Conservation (phyloP, 192 early-diverging fungal species). For the Chytriomyces sp. region DNA sequence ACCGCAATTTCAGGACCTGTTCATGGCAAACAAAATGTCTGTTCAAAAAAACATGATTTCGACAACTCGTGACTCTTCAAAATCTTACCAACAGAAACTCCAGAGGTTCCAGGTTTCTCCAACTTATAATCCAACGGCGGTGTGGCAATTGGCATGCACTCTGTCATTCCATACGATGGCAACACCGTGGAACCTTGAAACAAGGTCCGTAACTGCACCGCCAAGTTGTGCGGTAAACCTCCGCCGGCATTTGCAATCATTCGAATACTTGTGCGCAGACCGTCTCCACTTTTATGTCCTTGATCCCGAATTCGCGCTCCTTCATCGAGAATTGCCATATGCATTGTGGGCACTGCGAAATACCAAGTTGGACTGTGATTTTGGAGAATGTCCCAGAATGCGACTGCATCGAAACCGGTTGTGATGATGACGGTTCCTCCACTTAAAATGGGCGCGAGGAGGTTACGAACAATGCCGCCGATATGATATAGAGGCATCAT, state of each 20-base stretch:
- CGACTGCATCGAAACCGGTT: constrained; percentile 38
- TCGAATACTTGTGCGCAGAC: constrained; percentile 28
- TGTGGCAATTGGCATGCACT: constrained; percentile 59
- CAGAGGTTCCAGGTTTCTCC: constrained; percentile 47
- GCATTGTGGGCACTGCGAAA: constrained; percentile 77
- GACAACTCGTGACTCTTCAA: background rate
- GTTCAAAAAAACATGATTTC: background rate
- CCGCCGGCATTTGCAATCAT: constrained; percentile 56
- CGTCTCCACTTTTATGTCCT: background rate
- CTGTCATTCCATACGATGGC: constrained; percentile 58
- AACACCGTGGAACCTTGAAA: constrained; percentile 40
- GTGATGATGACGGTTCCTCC: constrained; percentile 75
- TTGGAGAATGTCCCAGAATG: constrained; percentile 43
- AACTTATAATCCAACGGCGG: constrained; percentile 47
- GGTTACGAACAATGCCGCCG: constrained; percentile 78
- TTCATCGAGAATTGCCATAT: constrained; percentile 56
- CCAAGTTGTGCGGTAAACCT: constrained; percentile 43
- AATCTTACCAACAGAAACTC: constrained; percentile 33
- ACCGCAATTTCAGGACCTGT: constrained; percentile 52
- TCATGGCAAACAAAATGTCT: background rate
- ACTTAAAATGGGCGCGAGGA: constrained; percentile 71
- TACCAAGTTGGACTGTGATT: constrained; percentile 35
- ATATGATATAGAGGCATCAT: constrained; percentile 55
- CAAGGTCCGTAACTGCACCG: constrained; percentile 34
- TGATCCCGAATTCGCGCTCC: constrained; percentile 15